phyloP scores from a whole-genome alignment of 2,329 filamentous ascomycete species.

The Diaporthe sp. region DNA sequence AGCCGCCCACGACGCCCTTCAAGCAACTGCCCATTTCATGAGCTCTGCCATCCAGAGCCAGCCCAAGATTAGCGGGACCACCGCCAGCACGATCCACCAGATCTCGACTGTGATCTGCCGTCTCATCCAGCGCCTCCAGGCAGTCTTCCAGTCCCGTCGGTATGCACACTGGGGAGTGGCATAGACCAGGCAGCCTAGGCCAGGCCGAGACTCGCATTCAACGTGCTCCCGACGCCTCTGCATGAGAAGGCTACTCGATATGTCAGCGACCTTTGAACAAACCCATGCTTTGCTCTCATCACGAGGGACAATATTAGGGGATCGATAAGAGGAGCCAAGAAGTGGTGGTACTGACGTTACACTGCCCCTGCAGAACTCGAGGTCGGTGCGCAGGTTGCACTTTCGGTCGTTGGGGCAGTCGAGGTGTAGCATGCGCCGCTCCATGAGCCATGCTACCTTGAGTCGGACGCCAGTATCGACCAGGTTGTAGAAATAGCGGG shows the following conservation, averaged over 20 bases:
- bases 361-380: conserved; percentile 71
- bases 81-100: conserved; percentile 63
- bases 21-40: conserved; percentile 27
- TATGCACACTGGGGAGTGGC: conserved; percentile 64
- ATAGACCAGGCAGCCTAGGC: conserved; percentile 68
- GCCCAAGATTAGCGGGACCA: conserved; percentile 56
- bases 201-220: conserved; percentile 71
- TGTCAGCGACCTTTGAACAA: neutral
- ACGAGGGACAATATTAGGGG: neutral
- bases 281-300: neutral
- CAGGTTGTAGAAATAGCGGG: conserved; percentile 72
- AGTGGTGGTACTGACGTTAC: conserved; percentile 61
- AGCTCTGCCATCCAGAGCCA: conserved; percentile 53
- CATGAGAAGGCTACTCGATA: conserved; percentile 66
- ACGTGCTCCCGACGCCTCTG: conserved; percentile 70
- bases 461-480: conserved; percentile 76
- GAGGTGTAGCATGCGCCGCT: conserved; percentile 72
- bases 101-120: conserved; percentile 60
- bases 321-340: neutral
- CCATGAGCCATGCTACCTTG: conserved; percentile 78
- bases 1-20: neutral
- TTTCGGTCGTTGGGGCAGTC: conserved; percentile 72
- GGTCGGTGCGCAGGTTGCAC: conserved; percentile 71
- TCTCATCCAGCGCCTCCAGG: conserved; percentile 60
- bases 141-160: conserved; percentile 59